Evolutionary conservation across 2,329 filamentous ascomycete genomes (phyloP).

Genomic region (Gremmenia infestans): DNA sequence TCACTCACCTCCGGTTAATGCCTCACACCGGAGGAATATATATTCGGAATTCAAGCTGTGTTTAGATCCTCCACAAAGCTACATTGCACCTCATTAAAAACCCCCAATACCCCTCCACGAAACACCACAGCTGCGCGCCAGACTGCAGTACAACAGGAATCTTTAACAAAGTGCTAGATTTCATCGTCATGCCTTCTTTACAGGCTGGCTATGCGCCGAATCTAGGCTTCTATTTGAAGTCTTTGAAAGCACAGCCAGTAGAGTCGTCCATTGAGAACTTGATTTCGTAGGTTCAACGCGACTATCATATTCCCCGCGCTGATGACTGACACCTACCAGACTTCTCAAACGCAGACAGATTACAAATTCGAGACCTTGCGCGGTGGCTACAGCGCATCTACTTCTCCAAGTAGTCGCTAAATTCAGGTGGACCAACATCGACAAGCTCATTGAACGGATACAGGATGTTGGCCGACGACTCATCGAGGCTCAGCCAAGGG

Average conservation of each 20-base stretch:
- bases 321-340: constrained; percentile 33
- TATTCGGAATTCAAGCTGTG: too few relatives aligned
- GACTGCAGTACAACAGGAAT: not conserved
- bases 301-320: constrained; percentile 11
- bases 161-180: not conserved
- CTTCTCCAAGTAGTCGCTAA: constrained; percentile 81
- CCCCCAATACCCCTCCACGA: not conserved
- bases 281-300: constrained; percentile 55
- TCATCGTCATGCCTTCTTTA: constrained; percentile 44
- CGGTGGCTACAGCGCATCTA: constrained; percentile 84
- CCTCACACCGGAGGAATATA: too few relatives aligned
- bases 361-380: constrained; percentile 79
- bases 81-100: not conserved
- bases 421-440: constrained; percentile 72
- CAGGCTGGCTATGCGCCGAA: constrained; percentile 59
- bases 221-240: constrained; percentile 72
- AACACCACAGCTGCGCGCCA: not conserved
- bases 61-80: too few relatives aligned
- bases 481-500: constrained; percentile 71
- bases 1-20: not conserved
- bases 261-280: constrained; percentile 81
- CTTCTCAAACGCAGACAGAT: constrained; percentile 91
- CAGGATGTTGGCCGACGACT: constrained; percentile 73
- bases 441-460: constrained; percentile 74
- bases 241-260: constrained; percentile 67